Percentiles rank a stretch among this genome's conserved stretches.
Conservation (phyloP, 345 rosid species). For the Garcia nutans region DNA sequence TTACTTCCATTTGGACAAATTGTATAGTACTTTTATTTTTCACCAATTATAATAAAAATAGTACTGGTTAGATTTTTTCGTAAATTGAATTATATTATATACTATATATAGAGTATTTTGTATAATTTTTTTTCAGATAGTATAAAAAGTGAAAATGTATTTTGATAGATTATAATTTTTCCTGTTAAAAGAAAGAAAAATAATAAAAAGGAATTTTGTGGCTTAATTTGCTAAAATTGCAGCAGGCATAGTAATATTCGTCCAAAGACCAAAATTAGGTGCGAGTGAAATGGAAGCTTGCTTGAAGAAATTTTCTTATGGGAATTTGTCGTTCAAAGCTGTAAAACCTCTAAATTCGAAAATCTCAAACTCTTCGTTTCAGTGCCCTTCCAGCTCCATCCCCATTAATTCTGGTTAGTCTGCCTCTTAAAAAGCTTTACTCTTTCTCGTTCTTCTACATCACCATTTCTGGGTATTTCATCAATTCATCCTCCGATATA, state of each 20-base stretch:
- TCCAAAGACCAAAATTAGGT: background rate
- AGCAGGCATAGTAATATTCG: background rate
- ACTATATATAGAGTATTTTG: no score
- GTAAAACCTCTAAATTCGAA: constrained; percentile 36
- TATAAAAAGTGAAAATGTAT: no score
- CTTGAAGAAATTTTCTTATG: constrained; percentile 43
- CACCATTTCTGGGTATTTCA: constrained; percentile 11
- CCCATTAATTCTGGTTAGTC: constrained; percentile 42
- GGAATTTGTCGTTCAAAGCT: constrained; percentile 42
- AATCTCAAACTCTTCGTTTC: constrained; percentile 22
- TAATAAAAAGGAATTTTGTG: no score
- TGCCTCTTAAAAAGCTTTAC: background rate
- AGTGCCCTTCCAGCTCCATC: constrained; percentile 41
- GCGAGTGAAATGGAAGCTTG: constrained; percentile 57
- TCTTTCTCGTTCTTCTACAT: background rate
- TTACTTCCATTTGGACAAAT: no score
- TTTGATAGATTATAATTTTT: no score
- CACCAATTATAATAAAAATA: no score
- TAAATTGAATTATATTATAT: no score
- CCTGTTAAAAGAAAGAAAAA: no score
- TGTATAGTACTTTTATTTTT: no score
- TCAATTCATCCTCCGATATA: background rate
- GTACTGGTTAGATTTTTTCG: no score
- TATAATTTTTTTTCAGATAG: no score
- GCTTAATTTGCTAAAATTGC: background rate